Evolutionary conservation across 2,329 filamentous ascomycete genomes (phyloP).

Genomic region (Fonsecaea pedrosoi): DNA sequence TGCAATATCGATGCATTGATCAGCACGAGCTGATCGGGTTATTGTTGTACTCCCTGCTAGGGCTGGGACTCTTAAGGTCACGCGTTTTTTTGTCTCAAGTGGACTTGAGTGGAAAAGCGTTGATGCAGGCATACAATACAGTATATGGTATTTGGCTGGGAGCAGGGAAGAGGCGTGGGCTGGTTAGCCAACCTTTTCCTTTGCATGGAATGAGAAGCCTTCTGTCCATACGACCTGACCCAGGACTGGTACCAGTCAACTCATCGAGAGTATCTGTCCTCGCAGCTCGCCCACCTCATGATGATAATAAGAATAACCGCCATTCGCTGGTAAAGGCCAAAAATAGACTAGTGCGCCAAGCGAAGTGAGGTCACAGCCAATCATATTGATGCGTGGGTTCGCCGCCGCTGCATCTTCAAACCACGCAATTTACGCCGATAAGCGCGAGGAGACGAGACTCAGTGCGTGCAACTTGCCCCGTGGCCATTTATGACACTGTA

Average conservation of each 20-base stretch:
- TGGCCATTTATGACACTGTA: neutral
- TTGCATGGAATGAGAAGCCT: neutral
- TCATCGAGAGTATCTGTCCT: neutral
- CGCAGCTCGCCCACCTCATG: neutral
- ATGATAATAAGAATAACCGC: slow-evolving; percentile 4
- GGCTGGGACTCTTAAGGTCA: neutral
- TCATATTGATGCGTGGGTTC: neutral
- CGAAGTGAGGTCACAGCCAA: slow-evolving; percentile 18
- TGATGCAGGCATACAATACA: neutral
- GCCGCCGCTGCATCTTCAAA: slow-evolving; percentile 21
- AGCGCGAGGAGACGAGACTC: slow-evolving; percentile 26
- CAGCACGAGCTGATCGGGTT: neutral
- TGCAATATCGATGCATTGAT: neutral
- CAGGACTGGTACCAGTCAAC: neutral
- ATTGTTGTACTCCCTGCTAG: neutral
- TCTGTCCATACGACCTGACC: neutral
- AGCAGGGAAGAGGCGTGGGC: neutral
- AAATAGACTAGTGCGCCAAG: slow-evolving; percentile 18
- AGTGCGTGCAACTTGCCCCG: neutral
- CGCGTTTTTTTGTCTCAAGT: neutral
- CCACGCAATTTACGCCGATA: slow-evolving; percentile 29
- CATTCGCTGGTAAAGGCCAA: neutral
- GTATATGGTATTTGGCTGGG: neutral
- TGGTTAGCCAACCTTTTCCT: neutral
- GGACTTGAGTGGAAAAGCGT: neutral